Evolutionary conservation across 2,329 filamentous ascomycete genomes (phyloP).

Genomic region (Leptoxyphium fumago): DNA sequence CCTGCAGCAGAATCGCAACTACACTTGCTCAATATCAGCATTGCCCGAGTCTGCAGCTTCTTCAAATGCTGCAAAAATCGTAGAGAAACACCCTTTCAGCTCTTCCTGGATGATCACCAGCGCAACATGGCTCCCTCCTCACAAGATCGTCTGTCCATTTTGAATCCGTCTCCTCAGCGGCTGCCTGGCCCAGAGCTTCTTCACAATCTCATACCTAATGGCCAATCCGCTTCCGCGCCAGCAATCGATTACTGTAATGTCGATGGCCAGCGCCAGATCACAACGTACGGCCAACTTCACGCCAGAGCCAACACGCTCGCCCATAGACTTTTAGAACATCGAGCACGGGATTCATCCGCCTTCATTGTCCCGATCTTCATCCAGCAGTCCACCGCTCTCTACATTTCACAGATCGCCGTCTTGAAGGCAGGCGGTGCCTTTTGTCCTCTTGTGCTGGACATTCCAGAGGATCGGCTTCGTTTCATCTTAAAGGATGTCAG

Average conservation of each 20-base stretch:
- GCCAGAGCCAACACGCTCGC: slow-evolving; percentile 42
- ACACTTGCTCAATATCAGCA: no score
- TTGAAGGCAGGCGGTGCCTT: slow-evolving; percentile 74
- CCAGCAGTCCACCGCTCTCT: slow-evolving; percentile 62
- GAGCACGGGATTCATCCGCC: slow-evolving; percentile 10
- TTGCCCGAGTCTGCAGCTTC: no score
- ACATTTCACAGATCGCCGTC: slow-evolving; percentile 61
- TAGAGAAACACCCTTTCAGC: no score
- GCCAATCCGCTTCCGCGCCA: slow-evolving; percentile 20
- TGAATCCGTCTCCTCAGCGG: slow-evolving; percentile 40
- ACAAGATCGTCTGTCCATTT: slow-evolving; percentile 31
- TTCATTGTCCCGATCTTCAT: slow-evolving; percentile 59
- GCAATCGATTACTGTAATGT: slow-evolving; percentile 51
- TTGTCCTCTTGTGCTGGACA: slow-evolving; percentile 68
- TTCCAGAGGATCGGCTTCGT: slow-evolving; percentile 57
- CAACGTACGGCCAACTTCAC: slow-evolving; percentile 53
- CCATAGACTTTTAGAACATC: slow-evolving; percentile 28
- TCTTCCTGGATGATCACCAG: no score
- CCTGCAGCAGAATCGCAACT: no score
- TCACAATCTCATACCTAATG: slow-evolving; percentile 46
- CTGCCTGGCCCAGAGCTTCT: slow-evolving; percentile 42
- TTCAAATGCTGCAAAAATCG: no score
- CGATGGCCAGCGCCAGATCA: slow-evolving; percentile 28
- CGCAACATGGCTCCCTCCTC: no score
- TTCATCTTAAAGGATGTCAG: slow-evolving; percentile 71